A percentile compares a stretch with the other conserved stretches of the same genome.
These are phyloP conservation scores for Lomentospora prolificans DNA, from an alignment of 2,329 filamentous ascomycete species.

Conservation along the genomic window DNA sequence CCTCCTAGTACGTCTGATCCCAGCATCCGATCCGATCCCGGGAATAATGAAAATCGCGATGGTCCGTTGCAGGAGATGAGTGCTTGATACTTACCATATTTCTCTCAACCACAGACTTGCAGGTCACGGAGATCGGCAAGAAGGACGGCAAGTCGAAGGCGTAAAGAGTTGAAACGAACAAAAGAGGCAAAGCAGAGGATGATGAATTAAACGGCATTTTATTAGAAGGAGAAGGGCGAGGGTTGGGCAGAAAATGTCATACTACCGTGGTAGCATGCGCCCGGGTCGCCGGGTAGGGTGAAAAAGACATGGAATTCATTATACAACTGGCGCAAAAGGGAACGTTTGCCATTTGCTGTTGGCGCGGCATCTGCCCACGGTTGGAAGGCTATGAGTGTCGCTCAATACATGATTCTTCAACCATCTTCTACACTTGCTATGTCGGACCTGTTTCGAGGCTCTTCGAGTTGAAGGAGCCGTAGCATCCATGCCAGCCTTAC, in stretches of 20 bases:
- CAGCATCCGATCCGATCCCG: not conserved
- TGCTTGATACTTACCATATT: not conserved
- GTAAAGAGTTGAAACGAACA: not conserved
- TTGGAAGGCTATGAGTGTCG: slow-evolving; percentile 8
- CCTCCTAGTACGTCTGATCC: slow-evolving; percentile 70
- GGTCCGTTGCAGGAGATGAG: not conserved
- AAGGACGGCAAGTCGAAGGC: slow-evolving; percentile 30
- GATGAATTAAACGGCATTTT: not conserved
- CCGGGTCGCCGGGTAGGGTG: slow-evolving; percentile 4
- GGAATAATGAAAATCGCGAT: too few species aligned
- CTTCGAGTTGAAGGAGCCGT: not conserved
- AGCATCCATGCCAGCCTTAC: not conserved
- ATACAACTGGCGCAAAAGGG: slow-evolving; percentile 9
- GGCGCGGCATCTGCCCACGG: slow-evolving; percentile 8
- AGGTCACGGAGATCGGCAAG: slow-evolving; percentile 44
- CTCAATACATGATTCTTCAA: slow-evolving; percentile 8
- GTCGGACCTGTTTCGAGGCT: not conserved
- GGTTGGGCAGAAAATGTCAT: not conserved
- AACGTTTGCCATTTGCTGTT: slow-evolving; percentile 7
- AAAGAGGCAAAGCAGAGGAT: not conserved
- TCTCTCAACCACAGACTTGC: slow-evolving; percentile 28
- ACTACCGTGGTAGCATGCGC: slow-evolving; percentile 5
- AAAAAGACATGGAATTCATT: slow-evolving; percentile 7
- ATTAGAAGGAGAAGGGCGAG: not conserved
- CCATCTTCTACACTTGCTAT: not conserved